phyloP scores from a whole-genome alignment of 2,329 filamentous ascomycete genomes.

The Aureobasidium melanogenum region DNA sequence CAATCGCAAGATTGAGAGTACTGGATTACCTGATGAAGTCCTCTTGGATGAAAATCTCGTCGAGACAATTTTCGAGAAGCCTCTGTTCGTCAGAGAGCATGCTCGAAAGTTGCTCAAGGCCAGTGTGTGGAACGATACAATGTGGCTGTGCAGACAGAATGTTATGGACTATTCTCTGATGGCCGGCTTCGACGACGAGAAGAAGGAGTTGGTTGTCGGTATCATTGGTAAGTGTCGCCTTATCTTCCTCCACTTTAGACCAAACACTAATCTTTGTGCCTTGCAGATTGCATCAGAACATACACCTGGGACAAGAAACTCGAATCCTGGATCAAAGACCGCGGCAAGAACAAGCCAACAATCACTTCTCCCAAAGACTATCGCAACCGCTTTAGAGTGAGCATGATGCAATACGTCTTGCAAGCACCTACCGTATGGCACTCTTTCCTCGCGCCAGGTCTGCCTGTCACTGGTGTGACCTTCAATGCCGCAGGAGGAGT shows the following conservation, averaged over 20 bases:
- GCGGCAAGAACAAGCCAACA: conserved; percentile 79
- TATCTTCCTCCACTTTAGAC: background rate
- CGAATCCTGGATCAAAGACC: conserved; percentile 99
- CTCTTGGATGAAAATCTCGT: conserved; percentile 98
- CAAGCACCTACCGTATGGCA: conserved; percentile 71
- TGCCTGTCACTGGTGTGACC: conserved; percentile 24
- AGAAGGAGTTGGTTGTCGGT: conserved; percentile 87
- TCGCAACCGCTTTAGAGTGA: conserved; percentile 88
- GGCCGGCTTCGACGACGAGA: conserved; percentile 88
- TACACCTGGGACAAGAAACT: conserved; percentile 99
- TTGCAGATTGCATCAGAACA: conserved; percentile 78
- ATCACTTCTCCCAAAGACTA: conserved; percentile 98
- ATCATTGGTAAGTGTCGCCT: conserved; percentile 52
- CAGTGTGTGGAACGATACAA: conserved; percentile 94
- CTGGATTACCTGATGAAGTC: conserved; percentile 92
- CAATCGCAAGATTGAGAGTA: conserved; percentile 93
- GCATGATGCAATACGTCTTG: conserved; percentile 84
- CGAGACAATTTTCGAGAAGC: conserved; percentile 96
- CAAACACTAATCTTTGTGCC: background rate
- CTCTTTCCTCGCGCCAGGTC: conserved; percentile 44
- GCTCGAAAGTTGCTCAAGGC: conserved; percentile 87
- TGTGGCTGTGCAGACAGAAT: conserved; percentile 88
- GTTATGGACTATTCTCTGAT: conserved; percentile 99
- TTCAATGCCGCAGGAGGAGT: conserved; percentile 10
- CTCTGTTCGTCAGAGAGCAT: conserved; percentile 89